phyloP scores from a whole-genome alignment of 805 yeast species.

The Yarrowia sp. region DNA sequence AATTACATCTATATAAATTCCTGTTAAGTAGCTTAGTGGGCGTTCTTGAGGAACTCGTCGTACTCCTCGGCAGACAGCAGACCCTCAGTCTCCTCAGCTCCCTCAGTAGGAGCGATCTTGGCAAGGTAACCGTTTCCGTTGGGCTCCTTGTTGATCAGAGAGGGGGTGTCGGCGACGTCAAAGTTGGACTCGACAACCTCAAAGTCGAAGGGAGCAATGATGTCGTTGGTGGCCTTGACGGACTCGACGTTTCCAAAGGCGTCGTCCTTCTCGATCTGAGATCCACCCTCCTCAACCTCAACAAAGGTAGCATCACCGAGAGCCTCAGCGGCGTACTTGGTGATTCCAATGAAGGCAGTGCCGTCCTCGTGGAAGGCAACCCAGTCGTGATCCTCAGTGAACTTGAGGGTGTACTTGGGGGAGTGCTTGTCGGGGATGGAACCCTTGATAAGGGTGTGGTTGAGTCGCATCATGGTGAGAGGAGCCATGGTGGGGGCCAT shows the following conservation, averaged over 20 bases:
- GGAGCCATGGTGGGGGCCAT: background rate
- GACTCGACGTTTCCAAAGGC: constrained; percentile 90
- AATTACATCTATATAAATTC: constrained; percentile 2
- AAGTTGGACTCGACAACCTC: constrained; percentile 70
- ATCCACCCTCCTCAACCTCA: constrained; percentile 79
- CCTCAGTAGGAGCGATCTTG: constrained; percentile 59
- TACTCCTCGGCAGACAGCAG: constrained; percentile 38
- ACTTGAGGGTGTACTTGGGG: constrained; percentile 36
- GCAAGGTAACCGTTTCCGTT: constrained; percentile 94
- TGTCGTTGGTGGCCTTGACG: constrained; percentile 91
- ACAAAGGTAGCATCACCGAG: constrained; percentile 95
- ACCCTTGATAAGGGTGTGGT: constrained; percentile 36
- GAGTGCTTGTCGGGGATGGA: constrained; percentile 37
- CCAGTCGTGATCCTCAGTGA: constrained; percentile 93
- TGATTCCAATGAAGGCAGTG: constrained; percentile 82
- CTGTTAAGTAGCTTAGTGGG: background rate
- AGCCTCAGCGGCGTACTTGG: constrained; percentile 92
- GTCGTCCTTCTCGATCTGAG: constrained; percentile 65
- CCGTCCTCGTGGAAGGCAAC: constrained; percentile 80
- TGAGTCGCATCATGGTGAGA: constrained; percentile 34
- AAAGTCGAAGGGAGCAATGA: constrained; percentile 84
- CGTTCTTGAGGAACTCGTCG: constrained; percentile 36
- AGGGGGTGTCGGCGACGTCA: constrained; percentile 65
- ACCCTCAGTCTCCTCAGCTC: constrained; percentile 36
- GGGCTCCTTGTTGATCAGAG: constrained; percentile 81